A percentile compares a stretch with the other conserved stretches of the same genome.
Conservation (phyloP, 345 rosid genomes). For the Erodium maritimum region DNA sequence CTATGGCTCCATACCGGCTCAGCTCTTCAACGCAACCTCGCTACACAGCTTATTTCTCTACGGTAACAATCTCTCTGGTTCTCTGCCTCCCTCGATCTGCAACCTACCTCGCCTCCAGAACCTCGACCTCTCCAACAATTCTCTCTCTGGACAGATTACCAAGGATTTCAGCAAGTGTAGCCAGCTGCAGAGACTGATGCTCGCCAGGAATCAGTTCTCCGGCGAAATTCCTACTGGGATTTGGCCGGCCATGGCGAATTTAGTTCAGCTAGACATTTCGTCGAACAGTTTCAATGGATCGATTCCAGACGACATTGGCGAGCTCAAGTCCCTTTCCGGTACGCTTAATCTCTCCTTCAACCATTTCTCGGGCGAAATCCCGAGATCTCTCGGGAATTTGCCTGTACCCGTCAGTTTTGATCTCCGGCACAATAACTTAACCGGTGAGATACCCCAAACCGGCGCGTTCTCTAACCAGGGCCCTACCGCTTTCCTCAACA, state of each 20-base stretch:
- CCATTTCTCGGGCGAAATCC: constrained; percentile 62
- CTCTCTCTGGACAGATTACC: constrained; percentile 58
- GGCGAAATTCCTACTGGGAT: constrained; percentile 62
- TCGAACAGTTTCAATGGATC: constrained; percentile 49
- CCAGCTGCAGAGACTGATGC: constrained; percentile 69
- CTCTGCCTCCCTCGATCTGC: constrained; percentile 71
- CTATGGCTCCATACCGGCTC: constrained; percentile 62
- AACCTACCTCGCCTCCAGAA: constrained; percentile 66
- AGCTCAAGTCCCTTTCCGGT: constrained; percentile 58
- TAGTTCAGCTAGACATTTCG: constrained; percentile 78
- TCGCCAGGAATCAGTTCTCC: constrained; percentile 52
- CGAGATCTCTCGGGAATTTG: constrained; percentile 59
- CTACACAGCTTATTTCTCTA: constrained; percentile 76
- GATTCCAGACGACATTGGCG: constrained; percentile 64
- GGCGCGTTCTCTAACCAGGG: constrained; percentile 94
- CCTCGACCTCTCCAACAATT: constrained; percentile 74
- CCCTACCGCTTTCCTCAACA: constrained; percentile 89
- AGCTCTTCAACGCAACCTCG: constrained; percentile 81
- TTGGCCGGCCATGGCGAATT: constrained; percentile 63
- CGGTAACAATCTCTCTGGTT: constrained; percentile 72
- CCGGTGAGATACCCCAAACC: constrained; percentile 83
- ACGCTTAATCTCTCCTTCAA: constrained; percentile 78
- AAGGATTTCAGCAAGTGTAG: constrained; percentile 44
- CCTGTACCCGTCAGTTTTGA: constrained; percentile 83
- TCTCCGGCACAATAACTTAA: constrained; percentile 61